Evolutionary conservation across 495 filamentous ascomycete genomes (phyloP), one percentile per base, ranked within the genome.

Genomic region (Chaetomium fimeti): DNA sequence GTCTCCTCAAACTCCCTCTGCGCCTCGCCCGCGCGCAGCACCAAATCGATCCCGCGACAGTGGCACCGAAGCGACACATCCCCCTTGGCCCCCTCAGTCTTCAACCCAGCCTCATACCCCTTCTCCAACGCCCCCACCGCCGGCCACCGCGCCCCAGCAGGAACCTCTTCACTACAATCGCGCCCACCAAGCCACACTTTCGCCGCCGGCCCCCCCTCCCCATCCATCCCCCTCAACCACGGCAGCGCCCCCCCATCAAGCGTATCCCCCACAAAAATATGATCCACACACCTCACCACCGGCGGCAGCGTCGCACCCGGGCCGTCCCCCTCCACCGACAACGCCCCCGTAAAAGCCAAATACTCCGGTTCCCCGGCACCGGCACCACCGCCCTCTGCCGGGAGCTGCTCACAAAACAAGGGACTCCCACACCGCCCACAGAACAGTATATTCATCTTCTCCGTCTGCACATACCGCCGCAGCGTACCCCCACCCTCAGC

Each of bases 21-120:
- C 51, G 72, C 72, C 12, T 69, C 68, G 11, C 60, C 66, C 3
- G 43, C 64, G 16, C 53, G 65, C 6, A 78, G 51, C 27, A 78
- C 72, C 2, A 79, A 65, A 25, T 74, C 67, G 11, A 86, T 76
- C 9, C 83, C 84, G 3, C 77, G 73, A 66, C 83, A 86, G 45
- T 81, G 77, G 59, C 84, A 87, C 38, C 67, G 60, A 2, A 73
- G 73, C 60, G n/a, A 74, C 71, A 60, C 54, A 53, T 73, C 66
- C 13, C 80, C 67, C 43, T 72, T 48, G 25, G 20, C 47, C 38
- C 53, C 57, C 36, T 25, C 32, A 13, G 8, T 25, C 24, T 53
- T 54, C 32, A 53, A 13, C 15, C 28, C 12, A 25, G 15, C 48
- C 60, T 61, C 62, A 38, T 51, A 62, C 49, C 9, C 57, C 28